Conservation (phyloP, 1,139 yeast species). For the Insectozyma bohioensis region DNA sequence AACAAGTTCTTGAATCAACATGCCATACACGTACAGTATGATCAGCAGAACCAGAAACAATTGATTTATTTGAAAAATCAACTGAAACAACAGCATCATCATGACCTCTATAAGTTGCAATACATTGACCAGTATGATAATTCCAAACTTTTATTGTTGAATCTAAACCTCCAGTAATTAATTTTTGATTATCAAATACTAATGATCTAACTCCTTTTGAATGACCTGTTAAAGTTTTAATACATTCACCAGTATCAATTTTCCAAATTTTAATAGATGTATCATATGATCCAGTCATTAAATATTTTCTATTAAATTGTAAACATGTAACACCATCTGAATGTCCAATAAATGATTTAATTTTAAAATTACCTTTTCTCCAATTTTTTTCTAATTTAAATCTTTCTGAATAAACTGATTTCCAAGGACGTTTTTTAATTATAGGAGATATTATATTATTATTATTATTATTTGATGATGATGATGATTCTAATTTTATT, state of each 20-base stretch:
- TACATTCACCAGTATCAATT: slow-evolving; percentile 55
- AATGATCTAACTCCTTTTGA: slow-evolving; percentile 81
- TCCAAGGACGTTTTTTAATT: slow-evolving; percentile 75
- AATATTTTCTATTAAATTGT: slow-evolving; percentile 71
- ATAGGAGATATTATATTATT: slow-evolving; percentile 9
- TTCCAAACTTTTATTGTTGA: slow-evolving; percentile 94
- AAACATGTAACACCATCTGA: slow-evolving; percentile 83
- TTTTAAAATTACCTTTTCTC: slow-evolving; percentile 75
- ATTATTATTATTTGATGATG: not conserved
- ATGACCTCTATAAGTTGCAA: slow-evolving; percentile 92
- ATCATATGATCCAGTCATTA: slow-evolving; percentile 92
- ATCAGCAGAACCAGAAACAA: slow-evolving; percentile 94
- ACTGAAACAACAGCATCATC: slow-evolving; percentile 82
- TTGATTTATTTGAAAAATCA: slow-evolving; percentile 73
- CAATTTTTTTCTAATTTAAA: slow-evolving; percentile 90
- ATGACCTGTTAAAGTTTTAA: slow-evolving; percentile 82
- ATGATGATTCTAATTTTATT: slow-evolving; percentile 2
- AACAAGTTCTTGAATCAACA: slow-evolving; percentile 88
- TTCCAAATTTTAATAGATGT: slow-evolving; percentile 71
- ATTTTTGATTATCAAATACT: slow-evolving; percentile 81
- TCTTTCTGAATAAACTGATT: slow-evolving; percentile 88
- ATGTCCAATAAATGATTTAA: slow-evolving; percentile 77
- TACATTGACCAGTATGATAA: slow-evolving; percentile 89
- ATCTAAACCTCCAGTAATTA: slow-evolving; percentile 91
- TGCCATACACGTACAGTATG: slow-evolving; percentile 94